Evolutionary conservation across 140 eudicot species (phyloP), one percentile per base, ranked within the genome.

Genomic region (Eryngium alpinum): DNA sequence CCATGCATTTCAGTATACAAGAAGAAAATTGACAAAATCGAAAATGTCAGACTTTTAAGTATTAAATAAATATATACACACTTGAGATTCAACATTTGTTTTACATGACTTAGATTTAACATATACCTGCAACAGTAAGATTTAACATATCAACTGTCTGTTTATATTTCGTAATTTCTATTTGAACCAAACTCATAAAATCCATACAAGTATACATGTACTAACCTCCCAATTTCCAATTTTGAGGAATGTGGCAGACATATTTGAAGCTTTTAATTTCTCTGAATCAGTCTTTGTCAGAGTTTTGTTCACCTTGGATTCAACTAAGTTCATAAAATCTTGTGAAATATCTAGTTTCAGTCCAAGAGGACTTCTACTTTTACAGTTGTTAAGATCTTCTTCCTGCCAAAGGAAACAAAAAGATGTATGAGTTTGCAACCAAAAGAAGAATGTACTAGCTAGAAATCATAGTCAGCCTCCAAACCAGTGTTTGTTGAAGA

Each of bases 201-300:
- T n/a, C n/a, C n/a, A n/a, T n/a, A n/a, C n/a, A n/a, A n/a, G n/a
- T n/a, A n/a, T n/a, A n/a, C n/a, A n/a, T n/a, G n/a, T n/a, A 65
- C 38, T 38, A 66, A 92, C 97, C 94, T 91, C 88, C 98, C 98
- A 93, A 27, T 81, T 52, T 33, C 98, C 98, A 31, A 93, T 91
- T 84, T 79, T 86, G 33, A 93, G 74, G 29, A 72, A 50, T 34
- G 65, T 19, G 14, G 92, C 97, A 24, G 86, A 88, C 74, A 91
- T 86, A 71, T 88, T 93, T 15, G 93, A 83, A 70, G 98, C 98
- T 77, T 91, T 93, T 17, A 86, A 29, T 70, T 90, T 93, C 85
- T 91, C 95, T 7, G 69, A 65, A 18, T 79, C 46, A 17, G 15
- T 75, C 28, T 78, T 90, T 43, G 72, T 53, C 14, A 6, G 44